Percentiles rank a stretch among this genome's conserved stretches.
Conservation (phyloP, 2,329 filamentous ascomycete genomes). For the Chaetomiaceae sp. region DNA sequence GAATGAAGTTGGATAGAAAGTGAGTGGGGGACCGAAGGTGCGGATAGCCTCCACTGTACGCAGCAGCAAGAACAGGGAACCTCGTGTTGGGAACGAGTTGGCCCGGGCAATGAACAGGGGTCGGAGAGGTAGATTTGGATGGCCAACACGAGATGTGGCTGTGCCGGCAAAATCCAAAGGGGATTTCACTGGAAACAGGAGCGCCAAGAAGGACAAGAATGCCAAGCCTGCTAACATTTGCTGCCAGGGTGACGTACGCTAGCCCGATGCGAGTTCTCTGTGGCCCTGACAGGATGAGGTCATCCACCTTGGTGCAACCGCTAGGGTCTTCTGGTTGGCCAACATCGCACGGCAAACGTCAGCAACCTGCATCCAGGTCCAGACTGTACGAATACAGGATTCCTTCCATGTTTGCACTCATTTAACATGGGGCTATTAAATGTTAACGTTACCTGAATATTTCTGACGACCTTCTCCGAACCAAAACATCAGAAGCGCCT, state of each 20-base stretch:
- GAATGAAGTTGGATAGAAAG: conserved; percentile 9
- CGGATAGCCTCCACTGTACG: not conserved
- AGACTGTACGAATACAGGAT: too few relatives aligned
- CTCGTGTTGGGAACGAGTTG: conserved; percentile 11
- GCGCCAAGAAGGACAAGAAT: conserved; percentile 14
- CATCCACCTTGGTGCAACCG: not conserved
- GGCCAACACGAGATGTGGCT: conserved; percentile 14
- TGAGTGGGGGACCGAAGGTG: conserved; percentile 1
- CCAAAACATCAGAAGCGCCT: too few relatives aligned
- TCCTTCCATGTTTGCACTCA: too few relatives aligned
- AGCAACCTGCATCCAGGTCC: not conserved
- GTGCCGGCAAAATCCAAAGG: conserved; percentile 10
- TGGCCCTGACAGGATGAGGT: not conserved
- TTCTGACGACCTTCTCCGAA: too few relatives aligned
- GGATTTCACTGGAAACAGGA: not conserved
- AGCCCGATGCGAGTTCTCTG: not conserved
- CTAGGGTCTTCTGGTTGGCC: not conserved
- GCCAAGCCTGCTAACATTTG: too few relatives aligned
- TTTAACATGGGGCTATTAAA: too few relatives aligned
- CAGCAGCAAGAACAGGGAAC: conserved; percentile 4
- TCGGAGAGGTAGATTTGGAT: not conserved
- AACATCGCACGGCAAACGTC: not conserved
- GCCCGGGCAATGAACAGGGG: not conserved
- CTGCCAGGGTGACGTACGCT: not conserved
- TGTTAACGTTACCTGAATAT: too few relatives aligned